Evolutionary conservation across 768 basidiomycete species (phyloP), one percentile per base, ranked within the genome.

Genomic region (Boletus rex-veris): DNA sequence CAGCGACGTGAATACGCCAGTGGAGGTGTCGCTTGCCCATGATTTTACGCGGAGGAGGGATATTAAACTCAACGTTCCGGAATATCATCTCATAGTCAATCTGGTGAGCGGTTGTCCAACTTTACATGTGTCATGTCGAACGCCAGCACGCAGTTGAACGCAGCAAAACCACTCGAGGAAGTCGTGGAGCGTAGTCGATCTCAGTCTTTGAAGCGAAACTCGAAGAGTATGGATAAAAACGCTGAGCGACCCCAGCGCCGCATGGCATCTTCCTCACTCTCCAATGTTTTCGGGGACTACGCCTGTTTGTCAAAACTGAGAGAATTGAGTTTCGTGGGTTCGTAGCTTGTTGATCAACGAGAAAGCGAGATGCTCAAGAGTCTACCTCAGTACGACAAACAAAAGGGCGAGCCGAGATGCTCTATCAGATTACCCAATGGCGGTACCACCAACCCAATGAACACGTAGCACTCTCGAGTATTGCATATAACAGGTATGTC

Each of bases 401-500:
- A 4, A 80, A 83, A 62, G 76, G 82, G 5, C 77, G 88, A 30
- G 69, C 77, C 63, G 64, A 3, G 76, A 77, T 54, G 73, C 78
- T 57, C 69, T 79, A 30, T 66, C 71, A 77, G 10, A 64, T 73
- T 11, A 65, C 71, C 2, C 71, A 80, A 35, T 67, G 74, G 38
- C 66, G 70, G 50, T 71, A 71, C 37, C 59, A 69, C 30, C 68
- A 73, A 44, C 52, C 66, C 16, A 64, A 74, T 16, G 74, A 77
- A 3, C 64, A 72, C 14, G 59, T 70, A 4, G 53, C 56, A 14
- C 48, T 57, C 11, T 80, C 76, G 58, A 80, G 84, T 37, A 75
- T 75, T 5, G 75, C 79, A 46, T 92, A 93, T 61, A 89, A 90
- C 53, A 81, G 80, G 88, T 89, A 57, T 41, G 77, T 63, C 5